Conservation (phyloP, 2,329 filamentous ascomycete species). For the Colletotrichum acutatum region DNA sequence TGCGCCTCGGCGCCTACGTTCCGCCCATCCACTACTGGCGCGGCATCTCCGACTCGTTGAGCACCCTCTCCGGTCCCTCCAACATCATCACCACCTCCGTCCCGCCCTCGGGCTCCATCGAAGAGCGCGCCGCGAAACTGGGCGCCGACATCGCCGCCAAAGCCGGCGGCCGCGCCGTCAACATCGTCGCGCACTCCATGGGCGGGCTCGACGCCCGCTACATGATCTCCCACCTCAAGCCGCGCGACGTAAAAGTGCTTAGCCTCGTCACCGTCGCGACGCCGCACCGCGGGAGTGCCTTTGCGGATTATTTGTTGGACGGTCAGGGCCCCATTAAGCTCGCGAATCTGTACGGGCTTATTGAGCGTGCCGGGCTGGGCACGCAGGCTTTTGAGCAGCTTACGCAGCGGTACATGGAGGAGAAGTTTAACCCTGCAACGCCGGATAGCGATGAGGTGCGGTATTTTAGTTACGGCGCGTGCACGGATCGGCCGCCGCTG, state of each 20-base stretch:
- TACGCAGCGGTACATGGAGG: conserved; percentile 66
- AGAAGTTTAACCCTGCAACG: conserved; percentile 68
- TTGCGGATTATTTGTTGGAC: conserved; percentile 65
- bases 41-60: conserved; percentile 69
- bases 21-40: conserved; percentile 73
- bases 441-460: conserved; percentile 62
- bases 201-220: conserved; percentile 73
- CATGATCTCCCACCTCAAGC: conserved; percentile 69
- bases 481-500: conserved; percentile 62
- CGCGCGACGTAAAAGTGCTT: conserved; percentile 57
- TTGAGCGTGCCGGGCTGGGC: conserved; percentile 63
- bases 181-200: conserved; percentile 80
- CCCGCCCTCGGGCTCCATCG: conserved; percentile 70
- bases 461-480: conserved; percentile 73
- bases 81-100: conserved; percentile 71
- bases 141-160: conserved; percentile 61
- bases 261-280: conserved; percentile 66
- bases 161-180: conserved; percentile 69
- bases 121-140: conserved; percentile 68
- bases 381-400: conserved; percentile 72
- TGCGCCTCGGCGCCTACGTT: conserved; percentile 61
- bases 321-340: conserved; percentile 57
- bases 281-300: conserved; percentile 64
- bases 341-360: conserved; percentile 65
- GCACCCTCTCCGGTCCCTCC: conserved; percentile 60